Evolutionary conservation across 768 basidiomycete genomes (phyloP), one percentile per base, ranked within the genome.

Genomic region (Phlegmacium glaucopus): DNA sequence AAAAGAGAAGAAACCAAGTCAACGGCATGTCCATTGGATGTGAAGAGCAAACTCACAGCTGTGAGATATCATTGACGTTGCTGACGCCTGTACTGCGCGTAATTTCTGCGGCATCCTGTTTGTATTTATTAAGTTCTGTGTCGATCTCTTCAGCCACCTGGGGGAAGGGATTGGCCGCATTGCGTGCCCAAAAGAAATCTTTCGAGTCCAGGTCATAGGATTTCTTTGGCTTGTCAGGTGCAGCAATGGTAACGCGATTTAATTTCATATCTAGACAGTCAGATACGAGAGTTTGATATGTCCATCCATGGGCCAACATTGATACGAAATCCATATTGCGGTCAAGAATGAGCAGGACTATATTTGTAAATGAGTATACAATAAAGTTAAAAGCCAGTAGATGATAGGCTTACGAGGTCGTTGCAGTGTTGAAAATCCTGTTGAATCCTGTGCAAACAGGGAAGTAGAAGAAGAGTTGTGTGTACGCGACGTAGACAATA

Each of bases 71-170:
- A 58, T 86, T 94, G 27, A 97, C 85, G 62, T 98, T 93, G 61
- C 89, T 93, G 47, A 99, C 88, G 22, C 96, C 96, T 0, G 96
- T 97, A 41, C 89, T 91, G 42, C 95, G 77, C 7, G 96, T 99
- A 47, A 99, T 87, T 65, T 99, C 96, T 13, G 92, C 93, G 4
- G 96, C 94, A 58, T 99, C 96, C 59, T 88, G 82, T 71, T 97
- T 98, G 60, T 87, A 95, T 67, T 85, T 84, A 67, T 86, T 93
- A 55, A 98, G 68, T 65, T 97, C 96, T 6, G 75, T 58, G 59
- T 99, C 93, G 44, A 99, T 97, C 53, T 98, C 95, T 62, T 96
- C 96, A 2, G 96, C 95, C 4, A 99, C 96, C 56, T 96, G 91
- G 32, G 96, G 96, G 76, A 99, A 99, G 4, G 95, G 95, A 50